These are phyloP conservation scores for Nicotiana undulata DNA, from an alignment of 257 asterid species.

Conservation along the genomic window DNA sequence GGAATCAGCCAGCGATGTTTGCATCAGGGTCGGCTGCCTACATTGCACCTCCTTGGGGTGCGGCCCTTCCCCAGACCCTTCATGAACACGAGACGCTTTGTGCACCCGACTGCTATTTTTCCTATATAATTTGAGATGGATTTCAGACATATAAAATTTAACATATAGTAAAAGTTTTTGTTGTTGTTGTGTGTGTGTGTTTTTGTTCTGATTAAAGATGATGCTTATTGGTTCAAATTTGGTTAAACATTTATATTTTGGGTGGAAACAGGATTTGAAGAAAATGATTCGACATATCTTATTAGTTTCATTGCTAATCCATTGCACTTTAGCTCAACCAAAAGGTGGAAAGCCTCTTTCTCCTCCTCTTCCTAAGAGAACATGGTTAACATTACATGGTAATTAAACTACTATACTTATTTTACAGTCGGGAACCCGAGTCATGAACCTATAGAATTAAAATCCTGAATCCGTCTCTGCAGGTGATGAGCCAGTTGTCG, in stretches of 20 bases:
- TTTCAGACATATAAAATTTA: not conserved
- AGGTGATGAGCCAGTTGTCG: conserved; percentile 28
- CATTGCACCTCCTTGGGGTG: too few species aligned
- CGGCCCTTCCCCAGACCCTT: accelerated
- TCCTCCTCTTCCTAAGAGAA: conserved; percentile 34
- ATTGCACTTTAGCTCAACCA: conserved; percentile 38
- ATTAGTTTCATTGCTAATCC: conserved; percentile 41
- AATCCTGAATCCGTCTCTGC: not conserved
- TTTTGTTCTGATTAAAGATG: not conserved
- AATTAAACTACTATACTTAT: not conserved
- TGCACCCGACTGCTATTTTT: not conserved
- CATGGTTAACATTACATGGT: conserved; percentile 80
- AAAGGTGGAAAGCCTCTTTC: conserved; percentile 14
- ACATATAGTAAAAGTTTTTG: not conserved
- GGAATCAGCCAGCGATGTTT: too few species aligned
- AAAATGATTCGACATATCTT: conserved; percentile 50
- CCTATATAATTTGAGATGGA: not conserved
- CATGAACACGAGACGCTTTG: too few species aligned
- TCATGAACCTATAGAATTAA: too few species aligned
- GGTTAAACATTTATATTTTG: not conserved
- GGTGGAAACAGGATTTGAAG: conserved; percentile 42
- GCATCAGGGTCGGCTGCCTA: too few species aligned
- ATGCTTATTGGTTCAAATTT: not conserved
- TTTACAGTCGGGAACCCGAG: too few species aligned
- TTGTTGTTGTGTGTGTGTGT: too few species aligned